Evolutionary conservation across 495 filamentous ascomycete species (phyloP), one percentile per base, ranked within the genome.

Genomic region (Xylaria nigripes): DNA sequence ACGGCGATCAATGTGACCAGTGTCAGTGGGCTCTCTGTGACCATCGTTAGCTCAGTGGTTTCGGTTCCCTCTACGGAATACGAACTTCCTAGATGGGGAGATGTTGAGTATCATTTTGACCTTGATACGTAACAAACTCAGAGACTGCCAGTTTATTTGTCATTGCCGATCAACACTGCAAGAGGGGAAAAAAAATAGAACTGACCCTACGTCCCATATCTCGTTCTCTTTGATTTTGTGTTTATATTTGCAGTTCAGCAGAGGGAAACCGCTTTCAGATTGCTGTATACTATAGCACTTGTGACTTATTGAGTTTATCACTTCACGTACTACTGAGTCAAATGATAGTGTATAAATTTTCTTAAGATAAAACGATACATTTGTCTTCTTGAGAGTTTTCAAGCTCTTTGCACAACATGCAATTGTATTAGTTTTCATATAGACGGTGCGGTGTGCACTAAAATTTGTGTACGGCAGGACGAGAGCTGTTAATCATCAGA

Each of bases 41-140:
- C 45, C 5, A 64, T 80, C 29, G 70, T 65, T 15, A 77, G 72
- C 47, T 63, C 70, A n/a, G 27, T 59, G 29, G 75, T 79, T 3
- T 54, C 48, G 30, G 65, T 62, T 24, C 71, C 73, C 10, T 46
- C 48, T 15, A 64, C 57, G 15, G 69, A 72, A 27, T 56, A 61
- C 13, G 69, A 72, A 50, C 60, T 80, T 43, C 74, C 76, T 0
- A 54, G 44, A 9, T 79, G 76, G 76, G 72, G 71, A 9, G 56
- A 56, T 45, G 57, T 59, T 8, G 66, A 61, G 45, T 46, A 43
- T 16, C 60, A 60, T 51, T 61, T 68, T 51, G 54, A 63, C 54
- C 58, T 68, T 41, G 50, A 62, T 49, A 48, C 42, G 57, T 67
- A 52, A 56, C 5, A 15, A 5, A 48, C 7, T 43, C 47, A 36